Evolutionary conservation across 2,329 filamentous ascomycete species (phyloP), one percentile per base, ranked within the genome.

Genomic region (Thermoascus crustaceus): DNA sequence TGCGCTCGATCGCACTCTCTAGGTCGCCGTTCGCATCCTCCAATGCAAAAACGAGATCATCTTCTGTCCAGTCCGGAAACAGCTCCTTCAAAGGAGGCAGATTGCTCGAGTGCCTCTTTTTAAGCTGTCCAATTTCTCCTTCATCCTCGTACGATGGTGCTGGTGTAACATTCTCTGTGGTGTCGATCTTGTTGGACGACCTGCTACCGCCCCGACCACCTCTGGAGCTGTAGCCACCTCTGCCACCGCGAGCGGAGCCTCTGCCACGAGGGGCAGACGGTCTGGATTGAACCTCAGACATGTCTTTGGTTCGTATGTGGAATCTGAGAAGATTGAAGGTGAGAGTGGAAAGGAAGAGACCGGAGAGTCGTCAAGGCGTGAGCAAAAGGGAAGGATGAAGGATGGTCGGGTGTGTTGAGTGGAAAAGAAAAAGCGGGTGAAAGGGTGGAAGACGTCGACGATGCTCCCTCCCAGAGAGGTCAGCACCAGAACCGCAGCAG

Each of bases 221-320:
- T 69, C 82, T 73, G 52, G 67, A 73, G 55, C 74, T 76, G 64
- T 80, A 82, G 50, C 81, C 82, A 63, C 80, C 80, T 69, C 83
- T 76, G 58, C 86, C 87, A 61, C 88, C 88, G 65, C 89, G 82
- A 66, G 80, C 76, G 63, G 86, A 82, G 71, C 85, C 86, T 77
- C 91, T 83, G 69, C 89, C 88, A 70, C 89, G 85, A 49, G 72
- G 79, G 68, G 85, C 79, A 65, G 80, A 75, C 62, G 83, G 76
- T 75, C 88, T 78, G 68, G 82, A 76, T 74, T 87, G 82, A 71
- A 85, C 78, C 77, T 96, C 89, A 76, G 91, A 94, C 91, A 96
- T 96, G 70, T 62, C 67, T 61, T 64, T 67, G 56, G 61, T 55
- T 46, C 40, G 58, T 55, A 45, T 46, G 44, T 45, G 41, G 44